A percentile compares a stretch with the other conserved stretches of the same genome.
Evolutionary conservation across 768 basidiomycete species (phyloP).

Genomic region (Lactarius pseudohatsudake): DNA sequence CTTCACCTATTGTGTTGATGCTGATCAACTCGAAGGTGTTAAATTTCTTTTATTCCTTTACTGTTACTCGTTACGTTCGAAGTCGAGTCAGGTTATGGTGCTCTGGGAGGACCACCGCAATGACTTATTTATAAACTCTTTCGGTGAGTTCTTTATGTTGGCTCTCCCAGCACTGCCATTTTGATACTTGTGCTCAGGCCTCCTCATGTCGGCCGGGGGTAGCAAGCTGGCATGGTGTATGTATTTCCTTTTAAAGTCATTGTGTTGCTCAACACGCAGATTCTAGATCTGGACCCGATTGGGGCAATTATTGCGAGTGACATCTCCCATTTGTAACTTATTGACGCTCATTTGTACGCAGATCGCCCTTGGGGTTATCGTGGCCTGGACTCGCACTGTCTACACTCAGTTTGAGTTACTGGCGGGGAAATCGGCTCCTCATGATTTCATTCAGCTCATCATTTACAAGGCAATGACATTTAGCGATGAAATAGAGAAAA

Average conservation of each 20-base stretch:
- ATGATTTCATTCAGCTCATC: slow-evolving; percentile 86
- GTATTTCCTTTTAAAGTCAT: slow-evolving; percentile 32
- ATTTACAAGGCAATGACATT: slow-evolving; percentile 93
- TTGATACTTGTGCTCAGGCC: slow-evolving; percentile 44
- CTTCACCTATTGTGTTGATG: slow-evolving; percentile 15
- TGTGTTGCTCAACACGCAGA: neutral
- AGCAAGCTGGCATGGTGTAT: slow-evolving; percentile 81
- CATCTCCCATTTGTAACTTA: neutral
- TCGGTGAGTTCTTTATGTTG: slow-evolving; percentile 47
- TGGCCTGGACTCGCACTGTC: slow-evolving; percentile 74
- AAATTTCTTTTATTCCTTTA: slow-evolving; percentile 88
- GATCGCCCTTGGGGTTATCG: slow-evolving; percentile 79
- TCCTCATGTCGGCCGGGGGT: slow-evolving; percentile 81
- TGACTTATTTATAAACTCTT: slow-evolving; percentile 82
- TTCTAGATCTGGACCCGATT: slow-evolving; percentile 68
- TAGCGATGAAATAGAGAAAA: slow-evolving; percentile 76
- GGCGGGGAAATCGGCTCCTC: slow-evolving; percentile 89
- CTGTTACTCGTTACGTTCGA: slow-evolving; percentile 73
- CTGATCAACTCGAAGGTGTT: slow-evolving; percentile 50
- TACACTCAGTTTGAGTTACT: slow-evolving; percentile 81
- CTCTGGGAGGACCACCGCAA: slow-evolving; percentile 97
- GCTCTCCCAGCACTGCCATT: neutral
- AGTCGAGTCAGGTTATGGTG: slow-evolving; percentile 90
- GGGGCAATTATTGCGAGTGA: slow-evolving; percentile 69
- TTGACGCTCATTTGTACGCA: slow-evolving; percentile 35